Percentiles rank a stretch among this genome's conserved stretches.
Evolutionary conservation across 257 asterid genomes (phyloP).

Genomic region (Salvia rosmarinus): DNA sequence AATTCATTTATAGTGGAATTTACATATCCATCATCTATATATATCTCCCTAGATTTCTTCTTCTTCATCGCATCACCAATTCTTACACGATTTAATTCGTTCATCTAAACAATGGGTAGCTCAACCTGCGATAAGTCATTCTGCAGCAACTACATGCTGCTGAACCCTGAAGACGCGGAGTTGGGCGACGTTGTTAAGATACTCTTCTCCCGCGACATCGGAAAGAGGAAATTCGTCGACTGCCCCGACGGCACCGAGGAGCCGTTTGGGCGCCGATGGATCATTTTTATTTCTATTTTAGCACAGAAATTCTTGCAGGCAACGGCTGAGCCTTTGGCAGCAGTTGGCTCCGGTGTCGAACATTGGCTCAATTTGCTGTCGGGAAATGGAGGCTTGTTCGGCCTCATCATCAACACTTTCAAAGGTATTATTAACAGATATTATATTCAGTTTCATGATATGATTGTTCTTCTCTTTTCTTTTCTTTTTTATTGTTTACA

Average conservation of each 20-base stretch:
- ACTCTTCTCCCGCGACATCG: constrained; percentile 38
- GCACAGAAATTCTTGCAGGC: constrained; percentile 43
- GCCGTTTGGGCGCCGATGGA: constrained; percentile 50
- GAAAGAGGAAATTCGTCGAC: constrained; percentile 43
- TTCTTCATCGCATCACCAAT: not conserved
- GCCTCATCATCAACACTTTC: constrained; percentile 35
- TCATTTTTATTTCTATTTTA: constrained; percentile 45
- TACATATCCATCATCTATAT: too few species aligned
- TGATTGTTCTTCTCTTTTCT: too few species aligned
- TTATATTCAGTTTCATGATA: too few species aligned
- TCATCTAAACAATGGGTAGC: not conserved
- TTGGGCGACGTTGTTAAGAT: constrained; percentile 34
- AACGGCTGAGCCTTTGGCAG: constrained; percentile 42
- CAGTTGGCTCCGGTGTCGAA: constrained; percentile 51
- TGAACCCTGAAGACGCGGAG: constrained; percentile 45
- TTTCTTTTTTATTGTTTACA: too few species aligned
- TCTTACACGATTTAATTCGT: not conserved
- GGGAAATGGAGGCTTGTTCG: constrained; percentile 42
- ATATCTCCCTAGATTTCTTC: not conserved
- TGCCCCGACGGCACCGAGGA: constrained; percentile 38
- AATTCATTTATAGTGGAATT: too few species aligned
- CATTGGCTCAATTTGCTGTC: constrained; percentile 62
- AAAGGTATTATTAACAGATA: too few species aligned
- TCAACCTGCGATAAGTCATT: constrained; percentile 45
- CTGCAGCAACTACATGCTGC: constrained; percentile 45